Evolutionary conservation across 495 filamentous ascomycete species (phyloP).

Genomic region (Neurospora discreta): DNA sequence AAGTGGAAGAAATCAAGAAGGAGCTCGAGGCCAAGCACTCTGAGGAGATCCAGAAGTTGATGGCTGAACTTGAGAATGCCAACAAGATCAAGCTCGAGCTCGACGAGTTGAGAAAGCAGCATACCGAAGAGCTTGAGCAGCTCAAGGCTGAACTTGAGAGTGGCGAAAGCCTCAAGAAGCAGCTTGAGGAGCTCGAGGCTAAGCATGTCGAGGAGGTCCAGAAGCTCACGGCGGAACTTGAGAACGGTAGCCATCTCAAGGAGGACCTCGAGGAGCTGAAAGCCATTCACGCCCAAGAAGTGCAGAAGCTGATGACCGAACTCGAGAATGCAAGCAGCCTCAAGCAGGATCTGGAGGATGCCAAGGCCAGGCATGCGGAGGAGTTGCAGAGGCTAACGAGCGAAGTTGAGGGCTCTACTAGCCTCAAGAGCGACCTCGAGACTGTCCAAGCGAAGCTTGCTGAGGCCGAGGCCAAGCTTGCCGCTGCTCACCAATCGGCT

Average conservation of each 20-base stretch:
- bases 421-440: conserved; percentile 23
- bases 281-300: conserved; percentile 19
- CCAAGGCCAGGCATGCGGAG: conserved; percentile 20
- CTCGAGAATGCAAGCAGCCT: conserved; percentile 19
- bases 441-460: conserved; percentile 28
- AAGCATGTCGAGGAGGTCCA: conserved; percentile 20
- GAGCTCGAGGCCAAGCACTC: conserved; percentile 28
- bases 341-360: conserved; percentile 15
- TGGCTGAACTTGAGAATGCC: conserved; percentile 1
- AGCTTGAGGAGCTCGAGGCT: conserved; percentile 15
- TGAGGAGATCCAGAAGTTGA: conserved; percentile 13
- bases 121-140: conserved; percentile 20
- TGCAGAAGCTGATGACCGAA: conserved; percentile 6
- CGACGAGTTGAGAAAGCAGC: conserved; percentile 16
- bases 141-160: conserved; percentile 16
- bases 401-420: conserved; percentile 25
- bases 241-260: conserved; percentile 15
- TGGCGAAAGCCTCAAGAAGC: conserved; percentile 8
- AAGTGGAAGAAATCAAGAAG: conserved; percentile 21
- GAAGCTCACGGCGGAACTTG: conserved; percentile 14
- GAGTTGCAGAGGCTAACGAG: conserved; percentile 23
- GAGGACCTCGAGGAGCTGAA: conserved; percentile 15
- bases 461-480: conserved; percentile 28
- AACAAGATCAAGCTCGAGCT: background rate
- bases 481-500: conserved; percentile 16